Percentiles rank a stretch among this genome's conserved stretches.
These are phyloP conservation scores for Sporothrix pallida DNA, from an alignment of 2,329 filamentous ascomycete species.

Conservation along the genomic window DNA sequence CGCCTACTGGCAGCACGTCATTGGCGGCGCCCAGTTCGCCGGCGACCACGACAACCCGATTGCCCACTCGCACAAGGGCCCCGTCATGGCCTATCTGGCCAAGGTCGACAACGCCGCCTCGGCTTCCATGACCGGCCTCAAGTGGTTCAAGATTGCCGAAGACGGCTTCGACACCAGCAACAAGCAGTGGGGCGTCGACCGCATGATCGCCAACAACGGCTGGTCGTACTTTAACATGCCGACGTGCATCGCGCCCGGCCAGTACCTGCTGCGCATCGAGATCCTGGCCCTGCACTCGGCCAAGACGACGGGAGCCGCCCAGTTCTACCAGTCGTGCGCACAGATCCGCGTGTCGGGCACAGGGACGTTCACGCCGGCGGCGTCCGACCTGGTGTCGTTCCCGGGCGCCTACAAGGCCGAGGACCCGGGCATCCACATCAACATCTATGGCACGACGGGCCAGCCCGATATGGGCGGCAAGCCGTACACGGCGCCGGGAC, in stretches of 20 bases:
- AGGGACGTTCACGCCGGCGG: conserved; percentile 48
- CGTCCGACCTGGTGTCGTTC: conserved; percentile 50
- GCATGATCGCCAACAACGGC: conserved; percentile 51
- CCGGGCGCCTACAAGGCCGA: conserved; percentile 52
- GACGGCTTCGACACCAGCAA: conserved; percentile 53
- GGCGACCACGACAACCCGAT: conserved; percentile 60
- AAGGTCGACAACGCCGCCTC: conserved; percentile 59
- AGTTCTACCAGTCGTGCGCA: conserved; percentile 54
- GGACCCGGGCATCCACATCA: conserved; percentile 54
- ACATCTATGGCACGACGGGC: conserved; percentile 53
- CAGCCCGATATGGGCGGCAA: conserved; percentile 51
- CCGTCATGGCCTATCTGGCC: conserved; percentile 59
- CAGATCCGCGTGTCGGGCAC: conserved; percentile 51
- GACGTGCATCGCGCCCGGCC: conserved; percentile 56
- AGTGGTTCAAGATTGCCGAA: conserved; percentile 63
- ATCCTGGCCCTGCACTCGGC: conserved; percentile 60
- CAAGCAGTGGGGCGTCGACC: conserved; percentile 57
- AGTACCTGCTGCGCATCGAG: conserved; percentile 62
- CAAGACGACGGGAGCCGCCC: conserved; percentile 45
- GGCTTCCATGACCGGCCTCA: conserved; percentile 49
- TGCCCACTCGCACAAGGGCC: conserved; percentile 60
- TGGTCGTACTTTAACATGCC: conserved; percentile 58
- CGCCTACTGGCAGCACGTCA: conserved; percentile 59
- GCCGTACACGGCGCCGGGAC: conserved; percentile 50
- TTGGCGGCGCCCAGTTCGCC: conserved; percentile 58